Evolutionary conservation across 1,284 basidiomycete genomes (phyloP).

Genomic region (Singerocomus rubriflavus): DNA sequence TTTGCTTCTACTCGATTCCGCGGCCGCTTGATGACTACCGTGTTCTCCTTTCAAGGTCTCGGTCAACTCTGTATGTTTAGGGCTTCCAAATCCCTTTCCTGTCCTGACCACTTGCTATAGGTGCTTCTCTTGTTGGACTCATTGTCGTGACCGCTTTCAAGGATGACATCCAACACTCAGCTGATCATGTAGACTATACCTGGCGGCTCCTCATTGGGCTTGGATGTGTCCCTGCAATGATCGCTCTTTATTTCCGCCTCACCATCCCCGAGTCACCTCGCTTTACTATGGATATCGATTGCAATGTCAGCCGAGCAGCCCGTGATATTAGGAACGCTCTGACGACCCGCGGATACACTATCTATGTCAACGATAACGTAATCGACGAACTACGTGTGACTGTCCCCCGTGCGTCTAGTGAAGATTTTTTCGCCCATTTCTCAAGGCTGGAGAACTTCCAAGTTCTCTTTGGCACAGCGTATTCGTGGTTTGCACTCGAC

Average conservation of each 20-base stretch:
- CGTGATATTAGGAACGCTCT: slow-evolving; percentile 51
- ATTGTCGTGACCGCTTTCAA: slow-evolving; percentile 55
- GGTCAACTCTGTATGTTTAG: slow-evolving; percentile 43
- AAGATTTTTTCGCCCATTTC: slow-evolving; percentile 47
- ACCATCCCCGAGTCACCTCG: slow-evolving; percentile 56
- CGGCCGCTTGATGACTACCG: slow-evolving; percentile 52
- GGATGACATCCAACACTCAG: slow-evolving; percentile 36
- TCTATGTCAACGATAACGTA: slow-evolving; percentile 35
- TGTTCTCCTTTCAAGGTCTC: slow-evolving; percentile 52
- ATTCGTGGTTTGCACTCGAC: slow-evolving; percentile 63
- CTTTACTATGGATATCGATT: slow-evolving; percentile 68
- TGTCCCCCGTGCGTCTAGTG: slow-evolving; percentile 42
- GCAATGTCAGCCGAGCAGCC: slow-evolving; percentile 53
- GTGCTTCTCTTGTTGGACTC: slow-evolving; percentile 51
- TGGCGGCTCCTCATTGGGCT: slow-evolving; percentile 53
- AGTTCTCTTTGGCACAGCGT: slow-evolving; percentile 43
- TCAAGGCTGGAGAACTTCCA: slow-evolving; percentile 40
- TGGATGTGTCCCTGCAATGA: slow-evolving; percentile 45
- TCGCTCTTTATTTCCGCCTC: slow-evolving; percentile 51
- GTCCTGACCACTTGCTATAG: slow-evolving; percentile 21
- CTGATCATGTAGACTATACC: slow-evolving; percentile 33
- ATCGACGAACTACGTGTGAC: slow-evolving; percentile 37
- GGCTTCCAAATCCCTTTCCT: slow-evolving; percentile 18
- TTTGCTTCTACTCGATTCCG: slow-evolving; percentile 56
- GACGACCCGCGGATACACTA: slow-evolving; percentile 35